Evolutionary conservation across 2,329 filamentous ascomycete genomes (phyloP).

Genomic region (Hypoxylon sp.): DNA sequence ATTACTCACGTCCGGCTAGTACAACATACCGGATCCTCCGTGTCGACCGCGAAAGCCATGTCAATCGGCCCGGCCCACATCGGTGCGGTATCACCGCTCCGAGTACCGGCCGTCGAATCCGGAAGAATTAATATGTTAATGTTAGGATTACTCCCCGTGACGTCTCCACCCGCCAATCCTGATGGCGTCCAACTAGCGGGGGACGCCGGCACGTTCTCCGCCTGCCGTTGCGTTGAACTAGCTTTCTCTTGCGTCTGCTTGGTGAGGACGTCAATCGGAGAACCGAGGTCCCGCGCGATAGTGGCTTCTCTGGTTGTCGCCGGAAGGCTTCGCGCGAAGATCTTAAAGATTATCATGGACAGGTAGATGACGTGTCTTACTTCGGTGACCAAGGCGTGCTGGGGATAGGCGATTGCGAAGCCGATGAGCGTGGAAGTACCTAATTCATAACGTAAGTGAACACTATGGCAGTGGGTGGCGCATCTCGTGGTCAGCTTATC

Average conservation of each 20-base stretch:
- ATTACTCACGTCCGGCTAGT: conserved; percentile 34
- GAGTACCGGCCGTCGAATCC: conserved; percentile 1
- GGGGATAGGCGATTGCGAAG: conserved; percentile 35
- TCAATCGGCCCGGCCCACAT: conserved; percentile 35
- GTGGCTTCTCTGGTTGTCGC: conserved; percentile 26
- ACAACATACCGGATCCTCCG: conserved; percentile 32
- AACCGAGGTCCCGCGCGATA: conserved; percentile 33
- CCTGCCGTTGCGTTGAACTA: conserved; percentile 5
- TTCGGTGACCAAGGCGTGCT: conserved; percentile 10
- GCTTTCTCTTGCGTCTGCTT: conserved; percentile 5
- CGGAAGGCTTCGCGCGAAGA: conserved; percentile 30
- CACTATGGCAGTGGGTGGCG: conserved; percentile 35
- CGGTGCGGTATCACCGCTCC: conserved; percentile 14
- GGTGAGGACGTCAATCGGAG: conserved; percentile 26
- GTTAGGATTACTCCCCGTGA: background rate
- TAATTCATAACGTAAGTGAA: too few relatives aligned
- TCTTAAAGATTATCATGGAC: conserved; percentile 32
- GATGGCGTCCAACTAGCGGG: conserved; percentile 4
- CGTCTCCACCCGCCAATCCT: background rate
- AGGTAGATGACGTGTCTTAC: conserved; percentile 26
- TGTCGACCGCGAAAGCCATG: conserved; percentile 38
- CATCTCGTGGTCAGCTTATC: conserved; percentile 26
- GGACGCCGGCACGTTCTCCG: conserved; percentile 1
- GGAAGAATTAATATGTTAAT: background rate
- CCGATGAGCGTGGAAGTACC: too few relatives aligned